Evolutionary conservation across 2,329 filamentous ascomycete species (phyloP).

Genomic region (Ilyonectria robusta): DNA sequence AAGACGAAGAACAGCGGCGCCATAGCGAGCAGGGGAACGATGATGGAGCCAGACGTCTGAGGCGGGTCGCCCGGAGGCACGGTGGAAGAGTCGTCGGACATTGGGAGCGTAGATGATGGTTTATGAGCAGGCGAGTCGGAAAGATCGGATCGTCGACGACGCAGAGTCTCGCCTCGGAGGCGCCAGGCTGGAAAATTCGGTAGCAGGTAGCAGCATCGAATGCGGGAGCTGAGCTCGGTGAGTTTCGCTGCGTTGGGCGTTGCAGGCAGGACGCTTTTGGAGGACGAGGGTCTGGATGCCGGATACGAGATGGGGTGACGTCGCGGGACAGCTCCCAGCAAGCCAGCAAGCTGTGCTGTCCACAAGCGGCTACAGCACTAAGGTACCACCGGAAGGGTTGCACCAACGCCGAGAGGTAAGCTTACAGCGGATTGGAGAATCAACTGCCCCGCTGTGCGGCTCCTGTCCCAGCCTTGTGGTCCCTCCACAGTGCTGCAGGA

Average conservation of each 20-base stretch:
- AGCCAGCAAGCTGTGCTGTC: constrained; percentile 16
- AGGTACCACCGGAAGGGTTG: neutral
- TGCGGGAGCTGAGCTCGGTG: neutral
- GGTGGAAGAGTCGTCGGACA: constrained; percentile 22
- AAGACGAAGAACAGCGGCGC: constrained; percentile 40
- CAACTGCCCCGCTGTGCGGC: constrained; percentile 12
- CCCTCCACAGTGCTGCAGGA: constrained; percentile 18
- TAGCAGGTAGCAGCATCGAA: constrained; percentile 19
- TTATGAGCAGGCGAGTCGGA: constrained; percentile 2
- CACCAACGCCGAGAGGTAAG: neutral
- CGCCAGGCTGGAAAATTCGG: constrained; percentile 13
- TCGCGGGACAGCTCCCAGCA: constrained; percentile 26
- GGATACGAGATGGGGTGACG: constrained; percentile 27
- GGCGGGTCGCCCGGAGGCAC: constrained; percentile 22
- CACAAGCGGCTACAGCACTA: constrained; percentile 13
- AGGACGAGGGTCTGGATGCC: constrained; percentile 1
- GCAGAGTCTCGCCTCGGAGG: constrained; percentile 10
- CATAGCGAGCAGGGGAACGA: constrained; percentile 32
- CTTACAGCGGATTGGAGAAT: constrained; percentile 9
- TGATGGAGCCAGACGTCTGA: constrained; percentile 12
- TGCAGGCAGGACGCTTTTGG: neutral
- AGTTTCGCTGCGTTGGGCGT: neutral
- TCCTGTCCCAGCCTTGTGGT: constrained; percentile 7
- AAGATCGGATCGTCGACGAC: constrained; percentile 8
- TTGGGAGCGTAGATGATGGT: constrained; percentile 7